Evolutionary conservation across 2,329 filamentous ascomycete species (phyloP), one percentile per base, ranked within the genome.

Genomic region (Aspergillus eucalypticola): DNA sequence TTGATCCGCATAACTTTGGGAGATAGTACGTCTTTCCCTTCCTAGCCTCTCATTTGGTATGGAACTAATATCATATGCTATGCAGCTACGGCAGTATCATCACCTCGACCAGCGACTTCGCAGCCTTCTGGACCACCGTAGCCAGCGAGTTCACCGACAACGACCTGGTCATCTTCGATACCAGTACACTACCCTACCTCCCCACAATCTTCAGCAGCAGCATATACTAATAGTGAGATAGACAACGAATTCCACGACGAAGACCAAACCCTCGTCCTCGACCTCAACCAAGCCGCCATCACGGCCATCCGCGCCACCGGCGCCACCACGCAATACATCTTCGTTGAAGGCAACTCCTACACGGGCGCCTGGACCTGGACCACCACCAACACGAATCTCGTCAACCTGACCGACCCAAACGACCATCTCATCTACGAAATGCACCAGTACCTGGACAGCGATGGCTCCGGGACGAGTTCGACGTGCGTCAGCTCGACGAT

Each of bases 231-330:
- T 25, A 8, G 25, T 54, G 5, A 67, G 66, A 4, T 13, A 78
- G 67, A 88, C 81, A 88, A 88, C 73, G 86, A 88, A 78, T 88
- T 85, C 73, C 79, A 88, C 72, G 82, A 83, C 70, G 86, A 87
- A 81, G 82, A 86, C 66, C 84, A 87, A 72, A 74, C 72, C 2
- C 80, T 87, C 8, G 85, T 88, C 10, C 76, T 84, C 10, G 73
- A 81, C 66, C 82, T 88, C 50, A 88, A 88, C 79, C 86, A 88
- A 71, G 85, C 84, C 8, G 86, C 86, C 62, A 86, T 88, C 66
- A 72, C 86, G 68, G 84, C 80, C 64, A 87, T 88, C 72, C 85
- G 86, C 51, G 81, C 74, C 6, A 79, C 84, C 11, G 85, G 85
- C 5, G 86, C 86, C 8, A 86, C 73, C 6, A 68, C 66, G 8